Evolutionary conservation across 2,329 filamentous ascomycete species (phyloP), one percentile per base, ranked within the genome.

Genomic region (Teratosphaeria viscida): DNA sequence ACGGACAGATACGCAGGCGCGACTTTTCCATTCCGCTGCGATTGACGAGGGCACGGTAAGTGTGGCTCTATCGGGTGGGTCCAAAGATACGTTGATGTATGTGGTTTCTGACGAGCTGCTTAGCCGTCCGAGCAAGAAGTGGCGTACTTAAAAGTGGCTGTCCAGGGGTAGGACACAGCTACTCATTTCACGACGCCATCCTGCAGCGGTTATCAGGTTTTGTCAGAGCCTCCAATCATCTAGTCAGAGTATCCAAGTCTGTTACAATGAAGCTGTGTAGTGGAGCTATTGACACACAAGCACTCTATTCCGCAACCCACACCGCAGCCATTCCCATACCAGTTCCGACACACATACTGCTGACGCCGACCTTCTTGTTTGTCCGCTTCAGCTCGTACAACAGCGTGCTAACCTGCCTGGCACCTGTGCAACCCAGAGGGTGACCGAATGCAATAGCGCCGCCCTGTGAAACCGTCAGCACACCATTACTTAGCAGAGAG

Each of bases 271-370:
- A 49, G 11, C 11, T 39, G 37, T 39, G n/a, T 49, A n/a, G n/a
- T 19, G 23, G 43, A 49, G 23, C n/a, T 49, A n/a, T 23, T 10
- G 19, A 19, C 5, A 49, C 19, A 23, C n/a, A 19, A 54, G 23
- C 52, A 43, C 39, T 27, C 16, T 90, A 95, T 80, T 96, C 92
- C 2, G 90, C 89, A 65, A 96, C 92, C 91, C 92, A 96, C 61
- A 96, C 87, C 62, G 92, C 90, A 60, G 91, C 92, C 90, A 96
- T 95, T 57, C 92, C 92, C 94, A 97, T 97, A 27, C 91, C 92
- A 2, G 92, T 97, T 57, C 92, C 94, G 56, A 97, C 79, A 73
- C 94, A 99, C 94, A 97, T 97, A 75, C 88, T 92, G 34, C 90
- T 96, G 52, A 96, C 85, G 57, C 94, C 94, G 62, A 97, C 78